A percentile compares a stretch with the other conserved stretches of the same genome.
phyloP scores from a whole-genome alignment of 768 basidiomycete species.

The Termitomyces sp. region DNA sequence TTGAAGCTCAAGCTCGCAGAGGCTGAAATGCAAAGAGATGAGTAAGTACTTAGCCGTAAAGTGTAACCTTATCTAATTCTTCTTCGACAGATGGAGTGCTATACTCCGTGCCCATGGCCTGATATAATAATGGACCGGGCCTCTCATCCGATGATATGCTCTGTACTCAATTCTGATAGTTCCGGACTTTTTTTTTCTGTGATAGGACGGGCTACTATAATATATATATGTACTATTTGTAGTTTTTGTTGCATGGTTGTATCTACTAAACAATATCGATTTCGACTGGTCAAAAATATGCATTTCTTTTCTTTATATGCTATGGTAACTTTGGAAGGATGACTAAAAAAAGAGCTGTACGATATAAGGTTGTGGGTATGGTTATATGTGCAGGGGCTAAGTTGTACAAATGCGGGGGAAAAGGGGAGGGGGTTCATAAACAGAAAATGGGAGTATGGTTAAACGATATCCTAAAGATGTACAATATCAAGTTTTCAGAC shows the following conservation, averaged over 20 bases:
- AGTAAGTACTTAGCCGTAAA: conserved; percentile 46
- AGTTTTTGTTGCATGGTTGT: conserved; percentile 10
- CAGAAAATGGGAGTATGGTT: not conserved
- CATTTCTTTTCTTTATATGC: not conserved
- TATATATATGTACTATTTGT: conserved; percentile 14
- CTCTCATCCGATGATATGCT: not conserved
- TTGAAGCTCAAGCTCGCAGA: conserved; percentile 68
- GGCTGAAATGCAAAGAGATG: conserved; percentile 69
- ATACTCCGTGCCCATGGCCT: conserved; percentile 49
- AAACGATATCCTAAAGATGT: conserved; percentile 3
- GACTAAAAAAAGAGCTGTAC: conserved; percentile 9
- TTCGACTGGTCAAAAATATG: not conserved
- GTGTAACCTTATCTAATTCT: conserved; percentile 7
- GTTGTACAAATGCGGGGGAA: conserved; percentile 12
- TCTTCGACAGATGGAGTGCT: conserved; percentile 52
- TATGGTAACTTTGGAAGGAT: not conserved
- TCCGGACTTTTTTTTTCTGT: conserved; percentile 5
- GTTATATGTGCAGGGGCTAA: conserved; percentile 9
- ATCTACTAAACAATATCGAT: conserved; percentile 8
- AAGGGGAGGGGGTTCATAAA: not conserved
- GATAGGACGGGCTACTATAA: conserved; percentile 1
- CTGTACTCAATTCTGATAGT: conserved; percentile 7
- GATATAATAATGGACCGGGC: conserved; percentile 24
- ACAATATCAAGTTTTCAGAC: conserved; percentile 21
- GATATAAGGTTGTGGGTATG: conserved; percentile 14